A percentile compares a stretch with the other conserved stretches of the same genome.
These are phyloP conservation scores for Aspergillus thermomutatus DNA, from an alignment of 2,329 filamentous ascomycete genomes.

Conservation along the genomic window DNA sequence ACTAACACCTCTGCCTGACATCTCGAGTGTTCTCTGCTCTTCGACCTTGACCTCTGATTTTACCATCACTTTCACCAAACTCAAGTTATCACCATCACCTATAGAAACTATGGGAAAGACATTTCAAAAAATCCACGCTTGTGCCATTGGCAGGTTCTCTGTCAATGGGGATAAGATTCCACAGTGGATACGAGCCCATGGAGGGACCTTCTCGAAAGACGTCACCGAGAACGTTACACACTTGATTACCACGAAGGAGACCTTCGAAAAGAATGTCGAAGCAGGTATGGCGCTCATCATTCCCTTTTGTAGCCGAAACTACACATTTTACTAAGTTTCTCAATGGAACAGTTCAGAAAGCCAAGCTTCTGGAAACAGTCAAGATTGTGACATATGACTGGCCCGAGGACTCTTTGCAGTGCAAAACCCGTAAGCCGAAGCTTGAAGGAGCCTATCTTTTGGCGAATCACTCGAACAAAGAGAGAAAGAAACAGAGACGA, in stretches of 20 bases:
- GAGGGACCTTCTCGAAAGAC: constrained; percentile 54
- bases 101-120: constrained; percentile 34
- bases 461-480: constrained; percentile 36
- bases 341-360: constrained; percentile 37
- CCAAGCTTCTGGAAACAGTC: constrained; percentile 34
- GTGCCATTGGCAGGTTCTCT: constrained; percentile 58
- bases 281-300: constrained; percentile 29
- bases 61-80: not conserved
- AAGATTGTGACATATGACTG: constrained; percentile 48
- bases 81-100: constrained; percentile 1
- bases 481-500: not conserved
- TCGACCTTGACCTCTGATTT: not conserved
- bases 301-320: not conserved
- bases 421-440: constrained; percentile 32
- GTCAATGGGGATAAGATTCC: constrained; percentile 55
- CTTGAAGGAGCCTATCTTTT: constrained; percentile 32
- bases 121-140: constrained; percentile 55
- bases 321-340: constrained; percentile 24
- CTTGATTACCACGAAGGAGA: constrained; percentile 62
- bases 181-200: constrained; percentile 63
- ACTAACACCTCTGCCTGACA: not conserved
- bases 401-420: constrained; percentile 44
- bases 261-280: constrained; percentile 53
- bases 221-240: constrained; percentile 64
- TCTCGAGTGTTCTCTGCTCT: not conserved